A percentile compares a stretch with the other conserved stretches of the same genome.
phyloP scores from a whole-genome alignment of 345 rosid genomes.

The Syzygium grande region DNA sequence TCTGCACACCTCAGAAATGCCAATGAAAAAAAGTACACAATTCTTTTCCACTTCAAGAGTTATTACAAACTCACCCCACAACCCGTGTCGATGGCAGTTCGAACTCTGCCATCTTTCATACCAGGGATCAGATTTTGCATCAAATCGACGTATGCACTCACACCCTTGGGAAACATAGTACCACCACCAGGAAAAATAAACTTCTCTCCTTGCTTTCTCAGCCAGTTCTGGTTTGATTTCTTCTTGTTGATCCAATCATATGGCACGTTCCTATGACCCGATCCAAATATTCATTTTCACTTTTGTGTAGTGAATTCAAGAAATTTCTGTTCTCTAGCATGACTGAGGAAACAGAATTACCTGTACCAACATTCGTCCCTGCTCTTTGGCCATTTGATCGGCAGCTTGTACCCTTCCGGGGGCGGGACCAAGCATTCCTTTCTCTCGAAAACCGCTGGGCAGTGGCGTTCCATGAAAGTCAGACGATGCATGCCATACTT shows the following conservation, averaged over 20 bases:
- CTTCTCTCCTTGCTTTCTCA: conserved; percentile 82
- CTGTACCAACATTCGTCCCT: conserved; percentile 94
- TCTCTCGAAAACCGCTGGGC: conserved; percentile 79
- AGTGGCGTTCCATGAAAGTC: conserved; percentile 92
- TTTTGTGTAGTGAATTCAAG: not conserved
- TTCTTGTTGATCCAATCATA: conserved; percentile 93
- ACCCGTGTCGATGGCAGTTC: conserved; percentile 95
- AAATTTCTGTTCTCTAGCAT: not conserved
- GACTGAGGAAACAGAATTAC: conserved; percentile 21
- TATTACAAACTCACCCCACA: conserved; percentile 66
- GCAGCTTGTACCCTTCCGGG: conserved; percentile 88
- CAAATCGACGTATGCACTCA: conserved; percentile 81
- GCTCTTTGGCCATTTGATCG: conserved; percentile 96
- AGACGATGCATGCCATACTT: conserved; percentile 77
- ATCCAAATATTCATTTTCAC: not conserved
- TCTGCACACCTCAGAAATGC: not conserved
- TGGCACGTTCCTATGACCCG: conserved; percentile 79
- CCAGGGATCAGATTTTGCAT: conserved; percentile 95
- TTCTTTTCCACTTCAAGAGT: not conserved
- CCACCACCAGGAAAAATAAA: conserved; percentile 98
- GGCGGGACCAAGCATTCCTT: conserved; percentile 91
- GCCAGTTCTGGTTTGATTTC: conserved; percentile 96
- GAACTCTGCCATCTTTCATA: conserved; percentile 85
- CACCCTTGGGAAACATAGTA: conserved; percentile 96
- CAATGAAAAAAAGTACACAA: not conserved